Evolutionary conservation across 495 filamentous ascomycete genomes (phyloP), one percentile per base, ranked within the genome.

Genomic region (Neurospora cerealis): DNA sequence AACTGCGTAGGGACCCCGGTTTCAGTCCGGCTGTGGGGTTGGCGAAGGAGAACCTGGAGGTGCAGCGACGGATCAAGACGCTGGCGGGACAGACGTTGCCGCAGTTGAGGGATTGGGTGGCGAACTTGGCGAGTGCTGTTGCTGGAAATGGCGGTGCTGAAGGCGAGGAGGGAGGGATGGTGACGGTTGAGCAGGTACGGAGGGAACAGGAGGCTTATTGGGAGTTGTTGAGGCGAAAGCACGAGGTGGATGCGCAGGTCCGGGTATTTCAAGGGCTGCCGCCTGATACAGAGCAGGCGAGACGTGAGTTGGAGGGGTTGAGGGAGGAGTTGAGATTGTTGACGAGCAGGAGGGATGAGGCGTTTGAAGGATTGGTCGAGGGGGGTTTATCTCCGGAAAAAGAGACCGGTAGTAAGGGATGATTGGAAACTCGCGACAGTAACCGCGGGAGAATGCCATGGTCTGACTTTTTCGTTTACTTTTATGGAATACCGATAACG

Each of bases 201-300:
- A 78, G 74, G 0, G 82, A 91, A 32, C 90, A 92, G 75, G 79
- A 82, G 9, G 84, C 80, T 0, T 87, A 92, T 44, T 82, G 83
- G 32, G 84, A 81, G 3, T 74, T 89, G 74, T 80, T 87, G 24
- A 75, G 79, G 3, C 76, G 80, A 44, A 89, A 91, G 69, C 84
- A 86, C 72, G 85, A 85, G 21, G 77, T 94, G 28, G 89, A 92
- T 70, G 81, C 78, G 0, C 85, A 89, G 77, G 85, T 92, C 10
- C 80, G 80, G 37, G 85, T 81, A 4, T 95, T 92, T 75, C 86
- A 89, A 74, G 89, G 91, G 9, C 78, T 97, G 73, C 92, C 93
- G 15, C 88, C 88, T 17, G 91, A 95, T 75, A 81, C 87, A 37
- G 87, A 91, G 70, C 85, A 87, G 36, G 93, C 93, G 34, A 85